These are phyloP conservation scores for Cornus kousa DNA, from an alignment of 148 eudicot genomes.

Conservation along the genomic window DNA sequence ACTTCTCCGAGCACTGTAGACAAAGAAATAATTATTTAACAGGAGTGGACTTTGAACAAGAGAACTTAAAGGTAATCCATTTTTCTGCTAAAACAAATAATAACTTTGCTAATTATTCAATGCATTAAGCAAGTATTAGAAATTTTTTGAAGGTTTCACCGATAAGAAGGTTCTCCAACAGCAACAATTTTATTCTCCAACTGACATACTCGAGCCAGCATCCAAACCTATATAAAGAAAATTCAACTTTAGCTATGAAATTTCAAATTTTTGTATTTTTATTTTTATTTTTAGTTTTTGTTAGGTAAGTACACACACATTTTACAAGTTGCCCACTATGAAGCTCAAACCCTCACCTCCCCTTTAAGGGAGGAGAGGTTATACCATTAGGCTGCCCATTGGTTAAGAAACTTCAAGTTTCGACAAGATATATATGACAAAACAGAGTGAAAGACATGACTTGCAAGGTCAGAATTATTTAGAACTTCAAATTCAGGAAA, in stretches of 20 bases:
- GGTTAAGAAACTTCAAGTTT: no score
- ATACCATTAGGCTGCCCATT: no score
- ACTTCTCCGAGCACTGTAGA: constrained; percentile 69
- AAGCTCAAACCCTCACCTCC: no score
- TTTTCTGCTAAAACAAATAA: neutral
- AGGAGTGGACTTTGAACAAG: neutral
- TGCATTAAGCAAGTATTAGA: neutral
- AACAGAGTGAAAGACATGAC: neutral
- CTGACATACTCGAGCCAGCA: constrained; percentile 95
- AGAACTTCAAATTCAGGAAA: neutral
- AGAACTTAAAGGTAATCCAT: neutral
- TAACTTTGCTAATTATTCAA: neutral
- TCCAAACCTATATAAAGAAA: constrained; percentile 63
- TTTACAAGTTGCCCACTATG: no score
- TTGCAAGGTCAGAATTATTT: neutral
- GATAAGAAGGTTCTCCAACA: constrained; percentile 88
- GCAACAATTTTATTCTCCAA: constrained; percentile 84
- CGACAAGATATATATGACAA: neutral
- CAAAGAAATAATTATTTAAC: neutral
- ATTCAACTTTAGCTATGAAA: constrained; percentile 3
- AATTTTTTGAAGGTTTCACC: constrained; percentile 39
- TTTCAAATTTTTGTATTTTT: neutral
- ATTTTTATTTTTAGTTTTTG: no score
- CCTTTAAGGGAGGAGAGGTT: no score
- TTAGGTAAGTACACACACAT: no score